Evolutionary conservation across 2,329 filamentous ascomycete species (phyloP), one percentile per base, ranked within the genome.

Genomic region (Fusarium albosuccineum): DNA sequence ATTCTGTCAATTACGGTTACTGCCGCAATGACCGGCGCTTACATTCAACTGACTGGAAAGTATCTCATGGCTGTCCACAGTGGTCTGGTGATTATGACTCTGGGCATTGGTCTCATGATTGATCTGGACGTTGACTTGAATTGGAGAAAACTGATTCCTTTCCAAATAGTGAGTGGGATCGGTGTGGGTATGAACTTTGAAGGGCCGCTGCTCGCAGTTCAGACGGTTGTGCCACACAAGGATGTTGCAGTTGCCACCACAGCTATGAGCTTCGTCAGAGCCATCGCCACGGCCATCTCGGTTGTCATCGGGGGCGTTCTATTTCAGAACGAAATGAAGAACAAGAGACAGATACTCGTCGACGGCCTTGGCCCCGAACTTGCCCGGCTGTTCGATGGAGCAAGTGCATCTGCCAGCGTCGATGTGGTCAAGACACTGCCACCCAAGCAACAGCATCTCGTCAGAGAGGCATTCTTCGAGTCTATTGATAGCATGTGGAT

Each of bases 291-390:
- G 0, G 85, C 87, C 1, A 83, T 89, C n/a, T 87, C 86, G 0
- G 83, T 92, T 45, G 89, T 92, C 1, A 82, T 92, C 33, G 91
- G 91, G 5, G 86, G 89, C 3, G 89, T 92, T 6, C 82, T 93
- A 5, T 93, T 93, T 77, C 88, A 92, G 73, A 92, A 93, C 72
- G 79, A 84, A 48, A 90, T 92, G 86, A 78, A 85, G 57, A 77
- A 77, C 27, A 82, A 85, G 59, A 80, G 81, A 9, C 67, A 78
- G 6, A 68, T 74, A 11, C 81, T 90, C 42, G 75, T 78, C 11
- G 70, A 78, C 14, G 75, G 81, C 0, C 80, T 91, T 0, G 83
- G 84, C 1, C 78, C 74, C 2, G 70, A 83, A 3, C 76, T 81
- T 2, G 85, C 86, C 0, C 70, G 74, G 1, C 67, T 82, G 9